phyloP scores from a whole-genome alignment of 2,329 filamentous ascomycete species.

The Penicillium sp. region DNA sequence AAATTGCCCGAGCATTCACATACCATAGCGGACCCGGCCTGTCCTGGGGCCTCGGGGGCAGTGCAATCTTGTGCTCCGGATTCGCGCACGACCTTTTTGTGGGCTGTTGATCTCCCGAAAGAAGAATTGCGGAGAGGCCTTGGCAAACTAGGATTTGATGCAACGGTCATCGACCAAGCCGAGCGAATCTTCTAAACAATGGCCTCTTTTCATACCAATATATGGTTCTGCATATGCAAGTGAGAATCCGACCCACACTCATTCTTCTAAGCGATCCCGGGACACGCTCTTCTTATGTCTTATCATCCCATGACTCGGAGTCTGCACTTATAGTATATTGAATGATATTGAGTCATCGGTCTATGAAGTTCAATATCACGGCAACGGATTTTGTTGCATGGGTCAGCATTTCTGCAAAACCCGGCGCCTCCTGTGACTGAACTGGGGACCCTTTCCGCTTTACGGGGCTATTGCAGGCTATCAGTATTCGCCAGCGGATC shows the following conservation, averaged over 20 bases:
- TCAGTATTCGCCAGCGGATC: neutral
- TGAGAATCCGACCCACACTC: neutral
- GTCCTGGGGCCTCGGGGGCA: neutral
- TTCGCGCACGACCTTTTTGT: neutral
- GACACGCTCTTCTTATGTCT: neutral
- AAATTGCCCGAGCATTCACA: neutral
- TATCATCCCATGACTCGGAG: neutral
- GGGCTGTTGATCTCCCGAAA: slow-evolving; percentile 13
- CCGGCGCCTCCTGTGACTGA: neutral
- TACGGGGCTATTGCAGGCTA: neutral
- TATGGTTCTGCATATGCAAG: slow-evolving; percentile 4
- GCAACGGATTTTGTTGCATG: neutral
- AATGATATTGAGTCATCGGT: neutral
- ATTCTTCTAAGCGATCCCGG: neutral
- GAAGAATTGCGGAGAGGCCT: slow-evolving; percentile 3
- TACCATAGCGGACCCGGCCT: neutral
- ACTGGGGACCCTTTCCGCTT: neutral
- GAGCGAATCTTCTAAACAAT: neutral
- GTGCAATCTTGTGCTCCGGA: neutral
- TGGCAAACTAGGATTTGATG: slow-evolving; percentile 13
- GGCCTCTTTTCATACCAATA: neutral
- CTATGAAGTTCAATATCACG: neutral
- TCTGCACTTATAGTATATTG: neutral
- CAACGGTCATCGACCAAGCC: slow-evolving; percentile 6
- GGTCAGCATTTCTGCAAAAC: neutral